Evolutionary conservation across 2,329 filamentous ascomycete species (phyloP).

Genomic region (Colletotrichum spaethianum): DNA sequence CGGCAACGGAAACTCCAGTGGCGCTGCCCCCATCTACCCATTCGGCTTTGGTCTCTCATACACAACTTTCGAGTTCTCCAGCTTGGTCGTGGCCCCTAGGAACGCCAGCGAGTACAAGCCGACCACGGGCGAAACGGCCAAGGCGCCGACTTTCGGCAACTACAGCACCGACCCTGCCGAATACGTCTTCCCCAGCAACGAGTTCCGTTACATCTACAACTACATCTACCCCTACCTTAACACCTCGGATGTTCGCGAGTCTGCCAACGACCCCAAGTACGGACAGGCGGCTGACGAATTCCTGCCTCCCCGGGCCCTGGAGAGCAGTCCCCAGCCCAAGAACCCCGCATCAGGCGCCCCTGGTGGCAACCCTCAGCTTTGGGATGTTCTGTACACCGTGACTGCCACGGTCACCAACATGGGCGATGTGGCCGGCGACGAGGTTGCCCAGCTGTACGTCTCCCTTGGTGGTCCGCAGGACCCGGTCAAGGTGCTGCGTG

Average conservation of each 20-base stretch:
- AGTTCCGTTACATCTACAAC: slow-evolving; percentile 64
- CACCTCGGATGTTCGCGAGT: slow-evolving; percentile 68
- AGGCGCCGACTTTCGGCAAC: slow-evolving; percentile 76
- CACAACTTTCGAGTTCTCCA: slow-evolving; percentile 83
- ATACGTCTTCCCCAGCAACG: slow-evolving; percentile 76
- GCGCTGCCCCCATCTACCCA: slow-evolving; percentile 78
- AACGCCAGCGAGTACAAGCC: slow-evolving; percentile 68
- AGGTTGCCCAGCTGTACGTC: slow-evolving; percentile 84
- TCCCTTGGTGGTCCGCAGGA: slow-evolving; percentile 85
- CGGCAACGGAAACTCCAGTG: slow-evolving; percentile 42
- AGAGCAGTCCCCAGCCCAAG: slow-evolving; percentile 71
- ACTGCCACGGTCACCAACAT: slow-evolving; percentile 80
- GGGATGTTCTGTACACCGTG: slow-evolving; percentile 78
- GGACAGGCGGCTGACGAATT: slow-evolving; percentile 71
- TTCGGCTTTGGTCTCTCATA: slow-evolving; percentile 88
- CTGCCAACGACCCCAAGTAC: slow-evolving; percentile 72
- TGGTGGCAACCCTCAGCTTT: slow-evolving; percentile 76
- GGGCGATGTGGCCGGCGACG: slow-evolving; percentile 75
- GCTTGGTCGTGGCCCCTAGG: slow-evolving; percentile 70
- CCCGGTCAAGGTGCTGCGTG: slow-evolving; percentile 76
- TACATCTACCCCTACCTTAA: slow-evolving; percentile 83
- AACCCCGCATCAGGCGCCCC: slow-evolving; percentile 65
- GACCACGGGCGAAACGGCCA: slow-evolving; percentile 71
- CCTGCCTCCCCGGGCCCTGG: slow-evolving; percentile 71
- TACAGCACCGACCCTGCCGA: slow-evolving; percentile 73